These are phyloP conservation scores for Climacium dendroides DNA, from an alignment of 225 moss, liverwort and hornwort genomes.

Conservation along the genomic window DNA sequence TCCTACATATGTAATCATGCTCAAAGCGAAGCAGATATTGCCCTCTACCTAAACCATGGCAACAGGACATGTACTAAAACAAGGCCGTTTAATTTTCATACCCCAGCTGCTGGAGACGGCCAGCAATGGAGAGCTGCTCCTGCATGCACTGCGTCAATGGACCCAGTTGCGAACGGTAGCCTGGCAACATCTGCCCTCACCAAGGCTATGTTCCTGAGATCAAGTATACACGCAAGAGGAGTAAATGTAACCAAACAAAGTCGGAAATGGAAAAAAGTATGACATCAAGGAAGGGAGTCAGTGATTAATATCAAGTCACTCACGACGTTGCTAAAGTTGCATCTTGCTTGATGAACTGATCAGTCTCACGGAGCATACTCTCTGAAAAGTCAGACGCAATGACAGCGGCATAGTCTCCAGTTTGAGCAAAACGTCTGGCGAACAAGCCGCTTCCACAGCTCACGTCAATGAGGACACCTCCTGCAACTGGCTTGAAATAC, in stretches of 20 bases:
- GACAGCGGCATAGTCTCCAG: conserved; percentile 41
- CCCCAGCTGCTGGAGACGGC: conserved; percentile 40
- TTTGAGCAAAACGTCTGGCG: conserved; percentile 49
- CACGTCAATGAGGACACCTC: conserved; percentile 30
- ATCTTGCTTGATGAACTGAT: conserved; percentile 49
- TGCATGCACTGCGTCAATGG: conserved; percentile 47
- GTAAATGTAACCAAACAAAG: not conserved
- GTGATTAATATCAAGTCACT: not conserved
- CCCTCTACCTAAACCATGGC: not conserved
- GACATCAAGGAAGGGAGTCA: not conserved
- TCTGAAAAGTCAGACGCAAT: conserved; percentile 65
- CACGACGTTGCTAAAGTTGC: conserved; percentile 25
- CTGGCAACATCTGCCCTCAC: conserved; percentile 40
- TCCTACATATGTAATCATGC: not conserved
- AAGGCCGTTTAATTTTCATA: not conserved
- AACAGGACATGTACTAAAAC: not conserved
- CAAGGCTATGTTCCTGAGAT: conserved; percentile 27
- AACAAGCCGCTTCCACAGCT: conserved; percentile 20
- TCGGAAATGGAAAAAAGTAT: not conserved
- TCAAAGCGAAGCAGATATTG: not conserved
- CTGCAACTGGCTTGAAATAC: not conserved
- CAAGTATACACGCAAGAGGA: not conserved
- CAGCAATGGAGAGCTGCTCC: conserved; percentile 56
- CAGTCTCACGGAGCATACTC: conserved; percentile 49
- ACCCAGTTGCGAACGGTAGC: conserved; percentile 38